A percentile compares a stretch with the other conserved stretches of the same genome.
These are phyloP conservation scores for Filosporella fistucella DNA, from an alignment of 495 filamentous ascomycete genomes.

Conservation along the genomic window DNA sequence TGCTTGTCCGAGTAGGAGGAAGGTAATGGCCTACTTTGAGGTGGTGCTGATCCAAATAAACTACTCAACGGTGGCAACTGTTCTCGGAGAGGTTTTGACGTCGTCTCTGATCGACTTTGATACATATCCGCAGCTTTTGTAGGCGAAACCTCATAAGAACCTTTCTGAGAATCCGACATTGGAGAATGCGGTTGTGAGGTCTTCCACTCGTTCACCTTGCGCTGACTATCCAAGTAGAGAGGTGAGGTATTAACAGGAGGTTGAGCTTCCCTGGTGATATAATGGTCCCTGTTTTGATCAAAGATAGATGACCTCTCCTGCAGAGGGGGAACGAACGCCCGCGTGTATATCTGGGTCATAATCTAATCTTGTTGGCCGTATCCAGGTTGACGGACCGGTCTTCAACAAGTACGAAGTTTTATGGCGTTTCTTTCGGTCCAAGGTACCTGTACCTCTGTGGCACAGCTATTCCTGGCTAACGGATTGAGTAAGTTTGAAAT, in stretches of 20 bases:
- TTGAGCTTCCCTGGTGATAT: slow-evolving; percentile 2
- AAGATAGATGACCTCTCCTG: slow-evolving; percentile 13
- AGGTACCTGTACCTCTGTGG: slow-evolving; percentile 17
- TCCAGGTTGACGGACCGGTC: slow-evolving; percentile 2
- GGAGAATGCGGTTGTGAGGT: slow-evolving; percentile 16
- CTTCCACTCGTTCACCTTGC: slow-evolving; percentile 10
- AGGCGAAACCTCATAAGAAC: slow-evolving; percentile 2
- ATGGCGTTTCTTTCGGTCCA: slow-evolving; percentile 11
- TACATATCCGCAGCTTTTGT: slow-evolving; percentile 23
- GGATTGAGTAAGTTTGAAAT: slow-evolving; percentile 16
- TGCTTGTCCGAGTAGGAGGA: slow-evolving; percentile 41
- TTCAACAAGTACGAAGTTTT: neutral
- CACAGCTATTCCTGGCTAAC: slow-evolving; percentile 15
- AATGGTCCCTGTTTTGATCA: slow-evolving; percentile 9
- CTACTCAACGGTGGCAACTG: slow-evolving; percentile 50
- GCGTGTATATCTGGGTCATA: slow-evolving; percentile 27
- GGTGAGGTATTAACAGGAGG: neutral
- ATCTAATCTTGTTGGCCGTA: slow-evolving; percentile 3
- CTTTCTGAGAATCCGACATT: slow-evolving; percentile 16
- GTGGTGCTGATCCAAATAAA: slow-evolving; percentile 41
- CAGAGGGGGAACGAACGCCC: slow-evolving; percentile 11
- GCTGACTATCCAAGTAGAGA: neutral
- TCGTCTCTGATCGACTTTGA: slow-evolving; percentile 12
- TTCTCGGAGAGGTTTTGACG: slow-evolving; percentile 32
- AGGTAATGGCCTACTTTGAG: slow-evolving; percentile 29